These are phyloP conservation scores for Debaryomyces tyrocola DNA, from an alignment of 805 yeast species.

Conservation along the genomic window DNA sequence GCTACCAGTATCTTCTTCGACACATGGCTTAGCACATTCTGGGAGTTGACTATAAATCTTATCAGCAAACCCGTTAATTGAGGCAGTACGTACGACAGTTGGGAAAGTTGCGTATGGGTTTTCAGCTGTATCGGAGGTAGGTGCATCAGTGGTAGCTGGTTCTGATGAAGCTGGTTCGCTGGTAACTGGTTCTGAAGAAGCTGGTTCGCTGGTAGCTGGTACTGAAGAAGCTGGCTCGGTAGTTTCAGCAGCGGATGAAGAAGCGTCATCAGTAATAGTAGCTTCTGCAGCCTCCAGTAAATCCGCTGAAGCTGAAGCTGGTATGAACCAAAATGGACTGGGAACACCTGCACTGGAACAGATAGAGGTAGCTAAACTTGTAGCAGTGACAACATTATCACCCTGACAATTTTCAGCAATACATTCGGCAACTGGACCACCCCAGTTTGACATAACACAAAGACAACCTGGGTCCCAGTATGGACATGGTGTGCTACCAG, in stretches of 20 bases:
- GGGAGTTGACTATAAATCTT: slow-evolving; percentile 31
- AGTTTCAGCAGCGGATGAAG: slow-evolving; percentile 3
- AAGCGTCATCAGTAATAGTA: slow-evolving; percentile 12
- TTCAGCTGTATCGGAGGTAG: slow-evolving; percentile 8
- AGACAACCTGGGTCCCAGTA: slow-evolving; percentile 49
- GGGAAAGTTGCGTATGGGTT: slow-evolving; percentile 33
- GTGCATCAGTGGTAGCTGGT: background rate
- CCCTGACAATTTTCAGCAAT: slow-evolving; percentile 39
- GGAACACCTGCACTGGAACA: slow-evolving; percentile 36
- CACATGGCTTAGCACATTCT: slow-evolving; percentile 37
- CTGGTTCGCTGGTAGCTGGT: background rate
- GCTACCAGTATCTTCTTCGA: slow-evolving; percentile 27
- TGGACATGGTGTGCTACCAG: slow-evolving; percentile 42
- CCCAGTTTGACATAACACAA: slow-evolving; percentile 41
- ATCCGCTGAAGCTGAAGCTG: slow-evolving; percentile 27
- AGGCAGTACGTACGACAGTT: slow-evolving; percentile 35
- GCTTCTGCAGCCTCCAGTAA: slow-evolving; percentile 15
- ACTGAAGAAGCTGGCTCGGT: background rate
- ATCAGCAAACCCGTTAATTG: slow-evolving; percentile 45
- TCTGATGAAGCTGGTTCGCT: slow-evolving; percentile 3
- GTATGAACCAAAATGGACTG: slow-evolving; percentile 33
- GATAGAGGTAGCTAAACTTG: slow-evolving; percentile 28
- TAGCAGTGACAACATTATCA: slow-evolving; percentile 24
- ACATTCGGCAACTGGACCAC: slow-evolving; percentile 35
- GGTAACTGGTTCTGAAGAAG: background rate